These are phyloP conservation scores for Wickerhamiella musiphila DNA, from an alignment of 805 yeast species.

Conservation along the genomic window DNA sequence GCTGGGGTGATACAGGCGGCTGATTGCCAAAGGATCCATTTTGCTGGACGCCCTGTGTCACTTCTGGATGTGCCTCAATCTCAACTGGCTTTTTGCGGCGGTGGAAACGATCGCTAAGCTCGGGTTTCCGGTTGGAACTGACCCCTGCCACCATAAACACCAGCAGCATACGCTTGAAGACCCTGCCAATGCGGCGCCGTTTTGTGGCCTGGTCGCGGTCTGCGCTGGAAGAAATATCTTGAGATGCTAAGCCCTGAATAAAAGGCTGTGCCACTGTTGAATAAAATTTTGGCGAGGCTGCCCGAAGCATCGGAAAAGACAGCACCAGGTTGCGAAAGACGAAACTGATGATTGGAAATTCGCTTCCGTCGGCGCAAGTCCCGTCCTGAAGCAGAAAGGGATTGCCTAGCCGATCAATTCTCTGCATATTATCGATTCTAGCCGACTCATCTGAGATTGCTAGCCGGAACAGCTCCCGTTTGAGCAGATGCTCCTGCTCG, in stretches of 20 bases:
- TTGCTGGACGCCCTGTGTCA: too few relatives aligned
- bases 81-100: not conserved
- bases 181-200: constrained; percentile 41
- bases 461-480: constrained; percentile 55
- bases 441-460: constrained; percentile 48
- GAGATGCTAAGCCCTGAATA: constrained; percentile 56
- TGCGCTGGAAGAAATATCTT: constrained; percentile 52
- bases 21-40: not conserved
- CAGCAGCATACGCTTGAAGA: constrained; percentile 43
- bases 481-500: constrained; percentile 71
- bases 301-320: constrained; percentile 50
- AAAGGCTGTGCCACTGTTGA: constrained; percentile 61
- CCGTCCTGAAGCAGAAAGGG: constrained; percentile 49
- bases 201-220: constrained; percentile 68
- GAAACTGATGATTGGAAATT: constrained; percentile 53
- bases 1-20: not conserved
- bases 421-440: constrained; percentile 37
- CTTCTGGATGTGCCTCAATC: too few relatives aligned
- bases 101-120: not conserved
- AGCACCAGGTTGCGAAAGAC: constrained; percentile 44
- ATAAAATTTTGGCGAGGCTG: constrained; percentile 55
- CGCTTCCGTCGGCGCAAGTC: constrained; percentile 15
- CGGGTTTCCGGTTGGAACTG: constrained; percentile 39
- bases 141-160: constrained; percentile 63
- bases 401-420: constrained; percentile 53